Base-by-base conservation (phyloP, 306 rosid species). In the Crataegus laevigata region DNA sequence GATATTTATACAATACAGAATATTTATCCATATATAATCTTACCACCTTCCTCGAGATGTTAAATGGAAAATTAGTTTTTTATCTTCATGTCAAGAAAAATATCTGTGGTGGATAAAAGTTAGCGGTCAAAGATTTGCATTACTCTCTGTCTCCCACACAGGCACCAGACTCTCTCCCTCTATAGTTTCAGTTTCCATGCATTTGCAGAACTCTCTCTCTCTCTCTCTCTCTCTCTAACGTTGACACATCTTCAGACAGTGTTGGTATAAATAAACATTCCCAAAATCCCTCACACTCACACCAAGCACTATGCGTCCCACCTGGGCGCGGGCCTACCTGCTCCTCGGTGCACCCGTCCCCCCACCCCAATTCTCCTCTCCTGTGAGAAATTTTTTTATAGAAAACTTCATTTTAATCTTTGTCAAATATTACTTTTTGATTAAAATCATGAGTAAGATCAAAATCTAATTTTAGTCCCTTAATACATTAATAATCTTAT, bases 41-140 rank as follows among this genome's bases (percentile, higher is more conserved):
- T 25, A 25, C 60, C 47, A 30, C 38, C 80, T 81, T 66, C 70
- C 89, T 89, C 90, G 96, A 88, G 91, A 91, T 88, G 89, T 89
- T 89, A 86, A 91, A 91, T 79, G 74, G 2, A 32, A 30, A 64
- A 19, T 71, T 81, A 42, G 8, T 59, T 25, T 69, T 69, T 38
- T 22, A 34, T 55, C n/a, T 4, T 1, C 19, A 67, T 67, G 74
- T 30, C 66, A 26, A 54, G 22, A 25, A 55, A 58, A 72, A 75
- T n/a, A 74, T 74, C n/a, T 68, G 11, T 19, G 28, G 24, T 18
- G 6, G 5, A 22, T 64, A 28, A 65, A 76, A 74, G 90, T 89
- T 91, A 89, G 84, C 86, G 88, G 97, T 93, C 97, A 88, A 91
- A 91, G 96, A 93, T 88, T 75, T 89, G 89, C 85, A 75, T 82